Evolutionary conservation across 2,329 filamentous ascomycete species (phyloP).

Genomic region (Fusarium paranaense): DNA sequence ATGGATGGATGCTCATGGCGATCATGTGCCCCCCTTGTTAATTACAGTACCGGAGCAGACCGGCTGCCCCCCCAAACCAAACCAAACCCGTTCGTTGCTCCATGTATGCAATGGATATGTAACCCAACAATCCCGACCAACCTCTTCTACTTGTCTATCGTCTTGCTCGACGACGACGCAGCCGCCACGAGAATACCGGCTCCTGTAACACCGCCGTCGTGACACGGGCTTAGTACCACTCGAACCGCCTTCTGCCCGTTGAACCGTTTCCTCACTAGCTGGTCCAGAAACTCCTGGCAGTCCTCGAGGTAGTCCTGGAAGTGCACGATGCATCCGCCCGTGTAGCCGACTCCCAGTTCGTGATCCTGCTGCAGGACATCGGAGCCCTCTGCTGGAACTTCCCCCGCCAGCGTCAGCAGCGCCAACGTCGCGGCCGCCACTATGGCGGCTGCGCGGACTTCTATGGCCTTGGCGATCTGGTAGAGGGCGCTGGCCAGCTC

Average conservation of each 20-base stretch:
- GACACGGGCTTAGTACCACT: constrained; percentile 66
- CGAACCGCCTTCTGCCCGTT: constrained; percentile 50
- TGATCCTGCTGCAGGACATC: constrained; percentile 39
- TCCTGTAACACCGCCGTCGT: constrained; percentile 71
- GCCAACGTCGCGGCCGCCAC: constrained; percentile 79
- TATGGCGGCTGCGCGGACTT: constrained; percentile 78
- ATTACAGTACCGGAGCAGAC: constrained; percentile 38
- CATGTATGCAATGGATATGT: constrained; percentile 13
- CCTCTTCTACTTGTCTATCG: constrained; percentile 47
- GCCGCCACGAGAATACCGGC: constrained; percentile 69
- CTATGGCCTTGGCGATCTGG: constrained; percentile 76
- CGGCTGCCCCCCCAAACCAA: constrained; percentile 12
- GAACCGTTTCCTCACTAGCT: constrained; percentile 53
- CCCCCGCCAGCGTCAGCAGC: constrained; percentile 75
- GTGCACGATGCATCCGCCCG: constrained; percentile 83
- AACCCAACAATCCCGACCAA: constrained; percentile 10
- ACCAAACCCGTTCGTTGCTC: neutral
- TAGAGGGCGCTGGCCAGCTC: constrained; percentile 70
- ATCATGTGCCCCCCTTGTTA: constrained; percentile 26
- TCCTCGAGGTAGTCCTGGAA: constrained; percentile 79
- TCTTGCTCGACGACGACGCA: constrained; percentile 47
- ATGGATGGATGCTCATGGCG: neutral
- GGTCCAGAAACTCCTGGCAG: constrained; percentile 76
- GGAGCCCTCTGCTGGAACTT: constrained; percentile 61
- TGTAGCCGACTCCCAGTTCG: constrained; percentile 82